phyloP scores from a whole-genome alignment of 1,284 basidiomycete genomes.

The Leccinum pallidistipes region DNA sequence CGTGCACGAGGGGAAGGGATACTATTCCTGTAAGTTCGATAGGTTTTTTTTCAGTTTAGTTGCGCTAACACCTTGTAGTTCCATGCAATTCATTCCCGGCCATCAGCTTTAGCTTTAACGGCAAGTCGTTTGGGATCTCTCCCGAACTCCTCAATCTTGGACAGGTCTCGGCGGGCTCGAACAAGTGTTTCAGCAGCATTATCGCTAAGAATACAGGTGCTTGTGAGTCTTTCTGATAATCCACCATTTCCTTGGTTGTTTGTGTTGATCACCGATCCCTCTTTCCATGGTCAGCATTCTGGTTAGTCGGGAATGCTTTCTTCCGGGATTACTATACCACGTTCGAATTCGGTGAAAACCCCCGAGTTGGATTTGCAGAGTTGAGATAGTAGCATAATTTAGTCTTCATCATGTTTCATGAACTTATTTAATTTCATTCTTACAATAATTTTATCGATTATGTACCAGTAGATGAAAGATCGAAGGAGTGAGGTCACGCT shows the following conservation, averaged over 20 bases:
- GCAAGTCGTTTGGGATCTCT: background rate
- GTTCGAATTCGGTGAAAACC: background rate
- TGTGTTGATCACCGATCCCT: background rate
- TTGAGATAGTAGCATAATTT: background rate
- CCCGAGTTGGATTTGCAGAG: background rate
- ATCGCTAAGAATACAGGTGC: background rate
- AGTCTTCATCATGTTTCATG: background rate
- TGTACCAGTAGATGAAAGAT: no score
- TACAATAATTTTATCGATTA: no score
- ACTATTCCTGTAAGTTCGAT: background rate
- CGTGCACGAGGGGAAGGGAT: background rate
- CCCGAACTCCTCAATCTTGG: background rate
- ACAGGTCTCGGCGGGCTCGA: background rate
- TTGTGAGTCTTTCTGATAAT: background rate
- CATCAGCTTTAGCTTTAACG: background rate
- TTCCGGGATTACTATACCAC: background rate
- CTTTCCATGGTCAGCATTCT: background rate
- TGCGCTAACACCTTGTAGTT: background rate
- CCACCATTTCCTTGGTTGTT: background rate
- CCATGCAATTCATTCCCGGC: background rate
- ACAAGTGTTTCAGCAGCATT: background rate
- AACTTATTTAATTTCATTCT: no score
- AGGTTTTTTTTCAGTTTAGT: background rate
- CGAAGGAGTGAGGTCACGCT: no score
- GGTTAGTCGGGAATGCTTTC: background rate